A percentile compares a stretch with the other conserved stretches of the same genome.
Evolutionary conservation across 108 stramenopile species (phyloP).

Genomic region (Fragilaria radians): DNA sequence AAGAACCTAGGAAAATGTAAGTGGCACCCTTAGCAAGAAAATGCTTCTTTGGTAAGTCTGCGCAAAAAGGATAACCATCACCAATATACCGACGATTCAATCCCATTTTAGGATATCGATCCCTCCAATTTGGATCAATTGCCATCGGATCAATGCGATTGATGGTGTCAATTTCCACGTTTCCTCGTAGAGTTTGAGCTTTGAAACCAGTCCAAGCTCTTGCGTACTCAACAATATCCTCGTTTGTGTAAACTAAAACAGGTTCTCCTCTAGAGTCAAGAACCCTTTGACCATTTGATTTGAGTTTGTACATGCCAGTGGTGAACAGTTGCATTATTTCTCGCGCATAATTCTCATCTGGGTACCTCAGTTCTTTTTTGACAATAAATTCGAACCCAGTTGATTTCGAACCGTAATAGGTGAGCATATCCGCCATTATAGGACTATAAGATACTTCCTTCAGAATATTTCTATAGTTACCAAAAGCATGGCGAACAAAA

Average conservation of each 20-base stretch:
- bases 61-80: constrained; percentile 38
- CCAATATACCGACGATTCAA: constrained; percentile 16
- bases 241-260: constrained; percentile 26
- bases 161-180: constrained; percentile 17
- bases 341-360: constrained; percentile 62
- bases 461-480: constrained; percentile 33
- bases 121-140: background rate
- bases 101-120: constrained; percentile 24
- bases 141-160: background rate
- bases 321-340: constrained; percentile 49
- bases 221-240: constrained; percentile 39
- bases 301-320: constrained; percentile 36
- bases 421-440: constrained; percentile 15
- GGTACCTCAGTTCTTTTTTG: constrained; percentile 23
- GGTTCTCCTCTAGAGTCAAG: constrained; percentile 6
- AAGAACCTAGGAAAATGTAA: constrained; percentile 18
- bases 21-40: constrained; percentile 26
- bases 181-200: constrained; percentile 14
- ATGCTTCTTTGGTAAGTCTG: constrained; percentile 24
- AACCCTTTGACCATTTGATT: constrained; percentile 35
- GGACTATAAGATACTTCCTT: constrained; percentile 41
- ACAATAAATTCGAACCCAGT: background rate
- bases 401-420: background rate
- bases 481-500: constrained; percentile 45
- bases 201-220: constrained; percentile 43